Evolutionary conservation across 345 rosid species (phyloP).

Genomic region (Salix dunnii): DNA sequence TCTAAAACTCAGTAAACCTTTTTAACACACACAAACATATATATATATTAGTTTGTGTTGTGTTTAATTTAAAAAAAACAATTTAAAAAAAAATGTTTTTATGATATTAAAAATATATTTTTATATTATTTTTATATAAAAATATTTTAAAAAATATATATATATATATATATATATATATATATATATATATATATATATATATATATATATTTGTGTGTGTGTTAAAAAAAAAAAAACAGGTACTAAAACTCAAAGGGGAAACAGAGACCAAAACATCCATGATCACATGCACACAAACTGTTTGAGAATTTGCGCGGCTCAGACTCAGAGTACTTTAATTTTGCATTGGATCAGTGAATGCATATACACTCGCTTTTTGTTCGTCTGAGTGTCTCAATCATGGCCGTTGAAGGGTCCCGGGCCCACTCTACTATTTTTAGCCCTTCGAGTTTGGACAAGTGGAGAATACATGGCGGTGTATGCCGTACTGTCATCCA

Average conservation of each 20-base stretch:
- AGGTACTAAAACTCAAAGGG: not conserved
- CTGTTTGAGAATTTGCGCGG: not conserved
- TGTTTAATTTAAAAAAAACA: no score
- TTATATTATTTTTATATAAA: no score
- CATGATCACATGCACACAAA: not conserved
- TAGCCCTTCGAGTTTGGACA: not conserved
- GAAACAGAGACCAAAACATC: not conserved
- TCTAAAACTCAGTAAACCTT: no score
- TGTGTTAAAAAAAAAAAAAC: no score
- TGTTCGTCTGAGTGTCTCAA: conserved; percentile 32
- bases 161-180: no score
- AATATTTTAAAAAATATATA: no score
- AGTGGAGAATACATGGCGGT: not conserved
- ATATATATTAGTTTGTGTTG: no score
- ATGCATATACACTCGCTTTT: not conserved
- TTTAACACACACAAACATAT: no score
- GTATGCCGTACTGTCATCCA: not conserved
- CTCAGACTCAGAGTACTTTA: not conserved
- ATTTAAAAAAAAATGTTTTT: no score
- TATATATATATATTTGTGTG: no score
- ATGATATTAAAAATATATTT: no score
- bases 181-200: no score
- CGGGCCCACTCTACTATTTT: conserved; percentile 8
- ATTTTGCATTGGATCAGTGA: not conserved
- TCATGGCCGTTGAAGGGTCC: conserved; percentile 36